phyloP scores from a whole-genome alignment of 805 yeast genomes.

The Danielia reshetovae region DNA sequence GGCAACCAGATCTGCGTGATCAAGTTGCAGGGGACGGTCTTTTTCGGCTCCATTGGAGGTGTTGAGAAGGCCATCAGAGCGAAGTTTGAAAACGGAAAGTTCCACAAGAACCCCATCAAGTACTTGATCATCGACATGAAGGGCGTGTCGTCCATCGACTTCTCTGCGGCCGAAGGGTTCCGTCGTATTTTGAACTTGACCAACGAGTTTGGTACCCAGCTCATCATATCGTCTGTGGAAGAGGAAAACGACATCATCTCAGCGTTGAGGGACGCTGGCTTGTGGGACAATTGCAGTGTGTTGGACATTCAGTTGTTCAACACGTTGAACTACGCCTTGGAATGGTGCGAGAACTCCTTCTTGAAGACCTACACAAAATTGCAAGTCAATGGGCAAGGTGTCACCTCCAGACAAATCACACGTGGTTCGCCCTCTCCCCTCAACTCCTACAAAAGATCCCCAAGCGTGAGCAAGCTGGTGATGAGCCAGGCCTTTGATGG shows the following conservation, averaged over 20 bases:
- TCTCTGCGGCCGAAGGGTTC: slow-evolving; percentile 94
- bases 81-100: slow-evolving; percentile 54
- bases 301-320: slow-evolving; percentile 59
- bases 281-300: slow-evolving; percentile 48
- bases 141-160: slow-evolving; percentile 78
- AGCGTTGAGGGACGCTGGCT: slow-evolving; percentile 78
- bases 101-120: slow-evolving; percentile 59
- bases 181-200: slow-evolving; percentile 78
- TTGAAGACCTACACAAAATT: slow-evolving; percentile 54
- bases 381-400: slow-evolving; percentile 19
- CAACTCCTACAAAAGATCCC: slow-evolving; percentile 1
- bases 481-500: slow-evolving; percentile 21
- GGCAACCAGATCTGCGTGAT: slow-evolving; percentile 88
- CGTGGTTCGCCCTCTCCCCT: slow-evolving; percentile 5
- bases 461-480: slow-evolving; percentile 8
- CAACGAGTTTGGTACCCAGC: slow-evolving; percentile 60
- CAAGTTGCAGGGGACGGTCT: slow-evolving; percentile 82
- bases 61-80: slow-evolving; percentile 73
- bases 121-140: slow-evolving; percentile 83
- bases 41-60: slow-evolving; percentile 93
- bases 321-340: slow-evolving; percentile 81
- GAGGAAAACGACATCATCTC: slow-evolving; percentile 62
- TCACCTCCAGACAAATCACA: slow-evolving; percentile 5
- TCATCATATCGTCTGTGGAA: slow-evolving; percentile 75
- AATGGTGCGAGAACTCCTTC: slow-evolving; percentile 95